Evolutionary conservation across 495 filamentous ascomycete species (phyloP).

Genomic region (Talaromyces proteolyticus): DNA sequence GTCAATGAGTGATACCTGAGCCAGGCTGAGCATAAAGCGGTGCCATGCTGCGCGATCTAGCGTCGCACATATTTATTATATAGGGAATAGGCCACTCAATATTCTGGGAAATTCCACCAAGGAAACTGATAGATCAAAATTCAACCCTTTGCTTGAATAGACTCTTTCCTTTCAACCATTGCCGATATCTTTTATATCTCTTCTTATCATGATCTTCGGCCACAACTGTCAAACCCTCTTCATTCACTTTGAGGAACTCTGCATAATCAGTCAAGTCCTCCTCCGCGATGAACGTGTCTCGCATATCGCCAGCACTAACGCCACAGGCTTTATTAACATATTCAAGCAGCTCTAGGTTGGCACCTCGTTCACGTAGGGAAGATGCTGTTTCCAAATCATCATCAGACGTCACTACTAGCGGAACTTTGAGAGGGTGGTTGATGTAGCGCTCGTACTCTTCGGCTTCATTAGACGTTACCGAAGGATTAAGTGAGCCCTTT

Average conservation of each 20-base stretch:
- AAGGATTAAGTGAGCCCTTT: constrained; percentile 70
- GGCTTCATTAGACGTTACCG: constrained; percentile 64
- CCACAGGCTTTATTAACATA: constrained; percentile 54
- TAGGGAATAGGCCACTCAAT: too few species aligned
- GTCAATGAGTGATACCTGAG: too few species aligned
- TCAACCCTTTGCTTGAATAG: constrained; percentile 87
- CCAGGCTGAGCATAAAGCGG: too few species aligned
- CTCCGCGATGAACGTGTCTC: constrained; percentile 32
- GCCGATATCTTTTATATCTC: constrained; percentile 89
- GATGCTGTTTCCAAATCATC: constrained; percentile 36
- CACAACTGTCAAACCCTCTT: constrained; percentile 82
- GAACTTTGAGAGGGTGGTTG: constrained; percentile 81
- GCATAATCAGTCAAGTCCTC: constrained; percentile 70
- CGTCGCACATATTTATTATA: too few species aligned
- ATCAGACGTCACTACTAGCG: constrained; percentile 77
- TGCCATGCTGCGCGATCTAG: too few species aligned
- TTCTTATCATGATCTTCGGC: constrained; percentile 83
- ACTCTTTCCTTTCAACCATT: constrained; percentile 90
- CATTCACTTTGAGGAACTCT: constrained; percentile 67
- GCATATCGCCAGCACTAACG: constrained; percentile 15
- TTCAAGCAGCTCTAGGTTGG: constrained; percentile 64
- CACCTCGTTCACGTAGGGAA: constrained; percentile 30
- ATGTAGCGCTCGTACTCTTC: constrained; percentile 91
- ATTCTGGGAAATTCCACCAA: background rate
- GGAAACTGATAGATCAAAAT: constrained; percentile 21